phyloP scores from a whole-genome alignment of 331 rosid genomes.

The Prunus yedoensis region DNA sequence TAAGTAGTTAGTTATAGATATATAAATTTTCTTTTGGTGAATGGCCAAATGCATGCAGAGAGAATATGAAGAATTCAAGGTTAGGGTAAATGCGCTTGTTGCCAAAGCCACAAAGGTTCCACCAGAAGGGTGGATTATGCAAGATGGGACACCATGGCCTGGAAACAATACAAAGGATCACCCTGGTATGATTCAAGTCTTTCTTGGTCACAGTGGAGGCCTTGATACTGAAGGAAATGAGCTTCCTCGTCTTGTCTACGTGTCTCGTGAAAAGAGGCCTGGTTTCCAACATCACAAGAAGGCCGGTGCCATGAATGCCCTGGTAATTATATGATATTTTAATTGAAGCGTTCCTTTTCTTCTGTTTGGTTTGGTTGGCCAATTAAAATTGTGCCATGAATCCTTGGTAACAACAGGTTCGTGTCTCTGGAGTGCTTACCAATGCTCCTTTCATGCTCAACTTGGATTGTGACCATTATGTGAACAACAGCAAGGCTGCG shows the following conservation, averaged over 20 bases:
- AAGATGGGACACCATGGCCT: constrained; percentile 99
- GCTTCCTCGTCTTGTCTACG: constrained; percentile 89
- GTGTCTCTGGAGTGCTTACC: constrained; percentile 89
- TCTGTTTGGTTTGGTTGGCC: constrained; percentile 14
- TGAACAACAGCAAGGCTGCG: constrained; percentile 80
- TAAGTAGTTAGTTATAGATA: not conserved
- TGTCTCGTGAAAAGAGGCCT: constrained; percentile 95
- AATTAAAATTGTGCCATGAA: constrained; percentile 12
- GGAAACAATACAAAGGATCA: constrained; percentile 94
- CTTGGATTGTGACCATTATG: constrained; percentile 95
- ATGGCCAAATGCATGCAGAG: constrained; percentile 44
- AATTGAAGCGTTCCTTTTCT: constrained; percentile 10
- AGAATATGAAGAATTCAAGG: constrained; percentile 98
- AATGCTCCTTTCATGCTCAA: constrained; percentile 92
- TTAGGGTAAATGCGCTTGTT: constrained; percentile 85
- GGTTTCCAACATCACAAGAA: constrained; percentile 89
- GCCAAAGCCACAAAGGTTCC: constrained; percentile 81
- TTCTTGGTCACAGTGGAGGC: constrained; percentile 85
- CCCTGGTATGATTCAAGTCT: constrained; percentile 94
- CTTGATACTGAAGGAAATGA: constrained; percentile 69
- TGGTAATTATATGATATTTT: constrained; percentile 44
- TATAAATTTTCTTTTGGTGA: too few species aligned
- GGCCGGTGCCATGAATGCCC: constrained; percentile 91
- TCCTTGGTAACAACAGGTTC: constrained; percentile 48
- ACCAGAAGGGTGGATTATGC: constrained; percentile 94